A percentile compares a stretch with the other conserved stretches of the same genome.
phyloP scores from a whole-genome alignment of 495 filamentous ascomycete species.

The Saxophila tyrrhenica region DNA sequence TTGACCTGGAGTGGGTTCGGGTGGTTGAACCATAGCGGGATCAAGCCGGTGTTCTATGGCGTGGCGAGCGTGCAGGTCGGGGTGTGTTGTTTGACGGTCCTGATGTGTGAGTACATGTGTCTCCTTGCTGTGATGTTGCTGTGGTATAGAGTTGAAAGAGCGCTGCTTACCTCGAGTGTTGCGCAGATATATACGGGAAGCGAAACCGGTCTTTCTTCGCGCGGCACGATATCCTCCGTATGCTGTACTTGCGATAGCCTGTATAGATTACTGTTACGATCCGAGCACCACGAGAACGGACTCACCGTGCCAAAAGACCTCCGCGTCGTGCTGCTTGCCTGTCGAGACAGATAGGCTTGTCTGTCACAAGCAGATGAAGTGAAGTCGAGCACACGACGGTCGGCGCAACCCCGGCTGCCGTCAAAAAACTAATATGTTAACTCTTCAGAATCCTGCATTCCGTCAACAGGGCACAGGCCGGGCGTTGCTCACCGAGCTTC shows the following conservation, averaged over 20 bases:
- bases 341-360: no score
- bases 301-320: no score
- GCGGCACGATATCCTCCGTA: conserved; percentile 57
- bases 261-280: neutral
- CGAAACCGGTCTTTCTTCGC: conserved; percentile 59
- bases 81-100: conserved; percentile 59
- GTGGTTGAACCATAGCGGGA: conserved; percentile 54
- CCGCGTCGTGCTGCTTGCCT: no score
- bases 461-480: no score
- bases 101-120: conserved; percentile 56
- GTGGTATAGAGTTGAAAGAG: neutral
- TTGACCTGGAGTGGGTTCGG: conserved; percentile 72
- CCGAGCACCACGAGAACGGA: neutral
- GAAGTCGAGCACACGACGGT: no score
- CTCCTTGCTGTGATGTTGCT: neutral
- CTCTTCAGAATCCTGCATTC: no score
- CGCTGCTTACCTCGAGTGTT: conserved; percentile 2
- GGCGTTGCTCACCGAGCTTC: no score
- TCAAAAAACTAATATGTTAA: no score
- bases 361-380: no score
- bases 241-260: conserved; percentile 23
- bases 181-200: conserved; percentile 72
- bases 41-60: conserved; percentile 54
- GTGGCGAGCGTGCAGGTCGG: conserved; percentile 66
- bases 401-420: no score